These are phyloP conservation scores for Fusarium succisae DNA, from an alignment of 2,329 filamentous ascomycete genomes.

Conservation along the genomic window DNA sequence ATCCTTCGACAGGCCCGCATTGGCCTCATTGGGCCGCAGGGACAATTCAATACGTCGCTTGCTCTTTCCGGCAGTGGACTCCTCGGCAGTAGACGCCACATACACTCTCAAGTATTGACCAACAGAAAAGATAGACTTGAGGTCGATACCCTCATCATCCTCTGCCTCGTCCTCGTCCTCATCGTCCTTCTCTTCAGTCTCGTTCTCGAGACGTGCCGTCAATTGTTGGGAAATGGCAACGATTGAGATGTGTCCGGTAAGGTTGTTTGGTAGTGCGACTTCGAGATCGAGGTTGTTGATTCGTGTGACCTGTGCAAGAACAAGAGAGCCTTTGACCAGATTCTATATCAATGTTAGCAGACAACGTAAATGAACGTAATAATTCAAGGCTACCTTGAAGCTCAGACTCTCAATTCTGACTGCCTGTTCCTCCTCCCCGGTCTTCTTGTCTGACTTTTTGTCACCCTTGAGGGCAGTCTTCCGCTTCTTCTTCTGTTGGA, in stretches of 20 bases:
- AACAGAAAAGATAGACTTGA: conserved; percentile 78
- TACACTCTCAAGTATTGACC: conserved; percentile 90
- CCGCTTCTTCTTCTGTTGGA: conserved; percentile 63
- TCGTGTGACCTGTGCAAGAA: conserved; percentile 85
- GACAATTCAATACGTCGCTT: conserved; percentile 90
- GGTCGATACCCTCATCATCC: conserved; percentile 70
- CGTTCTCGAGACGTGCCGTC: conserved; percentile 78
- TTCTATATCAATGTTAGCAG: conserved; percentile 63
- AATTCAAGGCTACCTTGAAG: conserved; percentile 73
- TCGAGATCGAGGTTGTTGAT: conserved; percentile 84
- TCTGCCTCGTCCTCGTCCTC: conserved; percentile 63
- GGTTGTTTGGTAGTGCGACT: conserved; percentile 89
- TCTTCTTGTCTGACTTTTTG: conserved; percentile 60
- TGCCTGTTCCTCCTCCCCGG: conserved; percentile 56
- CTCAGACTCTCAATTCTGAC: conserved; percentile 87
- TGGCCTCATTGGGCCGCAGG: conserved; percentile 80
- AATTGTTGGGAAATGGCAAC: conserved; percentile 89
- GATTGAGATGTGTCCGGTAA: conserved; percentile 87
- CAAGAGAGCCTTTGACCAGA: conserved; percentile 83
- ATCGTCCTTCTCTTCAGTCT: conserved; percentile 62
- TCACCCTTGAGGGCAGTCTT: conserved; percentile 62
- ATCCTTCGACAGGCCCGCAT: conserved; percentile 75
- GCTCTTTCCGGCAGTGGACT: conserved; percentile 66
- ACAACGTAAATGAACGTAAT: conserved; percentile 5
- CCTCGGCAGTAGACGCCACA: conserved; percentile 81